Percentiles rank a stretch among this genome's conserved stretches.
These are phyloP conservation scores for Candida tallmaniae DNA, from an alignment of 805 yeast species.

Conservation along the genomic window DNA sequence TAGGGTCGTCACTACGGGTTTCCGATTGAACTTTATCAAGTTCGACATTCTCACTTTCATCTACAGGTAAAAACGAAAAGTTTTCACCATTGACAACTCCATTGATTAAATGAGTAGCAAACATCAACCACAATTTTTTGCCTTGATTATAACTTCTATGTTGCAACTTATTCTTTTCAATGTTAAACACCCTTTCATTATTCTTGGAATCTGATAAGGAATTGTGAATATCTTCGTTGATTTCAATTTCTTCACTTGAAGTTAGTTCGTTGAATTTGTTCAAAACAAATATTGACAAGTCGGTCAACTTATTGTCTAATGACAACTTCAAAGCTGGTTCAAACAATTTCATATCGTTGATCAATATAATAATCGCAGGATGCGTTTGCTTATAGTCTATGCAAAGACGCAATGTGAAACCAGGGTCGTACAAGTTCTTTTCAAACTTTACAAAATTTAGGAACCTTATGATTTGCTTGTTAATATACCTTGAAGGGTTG, in stretches of 20 bases:
- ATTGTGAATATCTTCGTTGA: constrained; percentile 4
- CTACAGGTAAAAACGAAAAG: constrained; percentile 12
- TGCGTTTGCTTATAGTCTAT: constrained; percentile 52
- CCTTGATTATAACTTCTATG: constrained; percentile 40
- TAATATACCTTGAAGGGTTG: constrained; percentile 7
- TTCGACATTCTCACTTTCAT: too few relatives aligned
- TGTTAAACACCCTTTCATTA: constrained; percentile 30
- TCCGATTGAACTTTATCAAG: constrained; percentile 1
- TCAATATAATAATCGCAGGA: constrained; percentile 70
- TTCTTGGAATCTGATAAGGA: constrained; percentile 13
- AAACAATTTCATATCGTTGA: constrained; percentile 56
- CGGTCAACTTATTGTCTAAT: constrained; percentile 52
- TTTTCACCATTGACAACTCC: constrained; percentile 20
- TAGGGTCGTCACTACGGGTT: constrained; percentile 1
- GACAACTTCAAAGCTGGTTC: constrained; percentile 83
- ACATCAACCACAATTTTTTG: constrained; percentile 70
- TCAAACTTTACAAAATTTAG: constrained; percentile 22
- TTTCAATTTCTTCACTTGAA: constrained; percentile 8
- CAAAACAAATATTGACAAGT: constrained; percentile 43
- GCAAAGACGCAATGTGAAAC: constrained; percentile 72
- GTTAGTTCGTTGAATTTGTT: constrained; percentile 25
- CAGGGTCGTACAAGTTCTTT: constrained; percentile 51
- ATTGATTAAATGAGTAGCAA: constrained; percentile 49
- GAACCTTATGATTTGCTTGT: constrained; percentile 29
- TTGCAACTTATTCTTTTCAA: constrained; percentile 28